Evolutionary conservation across 2,329 filamentous ascomycete species (phyloP), one percentile per base, ranked within the genome.

Genomic region (Pseudocercospora macadamiae): DNA sequence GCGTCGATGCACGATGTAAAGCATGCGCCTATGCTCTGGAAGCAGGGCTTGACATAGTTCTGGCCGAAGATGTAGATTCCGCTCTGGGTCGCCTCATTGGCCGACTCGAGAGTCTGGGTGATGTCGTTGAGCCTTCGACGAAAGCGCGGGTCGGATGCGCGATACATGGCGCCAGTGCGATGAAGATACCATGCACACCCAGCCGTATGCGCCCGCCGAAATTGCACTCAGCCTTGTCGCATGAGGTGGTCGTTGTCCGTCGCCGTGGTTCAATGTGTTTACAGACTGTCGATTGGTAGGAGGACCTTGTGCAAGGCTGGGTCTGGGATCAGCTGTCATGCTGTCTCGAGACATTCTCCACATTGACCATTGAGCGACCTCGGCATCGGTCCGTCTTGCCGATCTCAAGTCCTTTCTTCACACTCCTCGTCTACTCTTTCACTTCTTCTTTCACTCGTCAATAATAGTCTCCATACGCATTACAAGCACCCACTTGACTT

Each of bases 71-170:
- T 87, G 84, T 93, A 97, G 70, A 97, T 89, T 56, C 89, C 88
- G 48, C 90, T 91, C 61, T 95, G 93, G n/a, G 93, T 92, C 57
- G 90, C 89, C 74, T 96, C 91, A 61, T 96, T 96, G 47, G 91
- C 91, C 28, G 89, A 85, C 76, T 97, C 93, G 75, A 96, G 86
- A 70, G 93, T 96, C 67, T 95, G 89, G 5, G 90, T 89, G 73
- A 97, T 88, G 72, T 95, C 91, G 74, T 97, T 96, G 84, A 96
- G 91, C 68, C 90, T 91, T 76, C 96, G 92, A 66, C 93, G 91
- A 75, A 96, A 86, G 70, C 93, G 90, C 61, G 93, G 93, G 76
- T 97, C 93, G 71, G 77, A 80, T 70, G 82, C 80, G 66, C 83
- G 81, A 75, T 86, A 86, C 82, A 85, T 86, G 32, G 51, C 44